phyloP scores from a whole-genome alignment of 164 flowering plant genomes.

The Dillenia turbinata region DNA sequence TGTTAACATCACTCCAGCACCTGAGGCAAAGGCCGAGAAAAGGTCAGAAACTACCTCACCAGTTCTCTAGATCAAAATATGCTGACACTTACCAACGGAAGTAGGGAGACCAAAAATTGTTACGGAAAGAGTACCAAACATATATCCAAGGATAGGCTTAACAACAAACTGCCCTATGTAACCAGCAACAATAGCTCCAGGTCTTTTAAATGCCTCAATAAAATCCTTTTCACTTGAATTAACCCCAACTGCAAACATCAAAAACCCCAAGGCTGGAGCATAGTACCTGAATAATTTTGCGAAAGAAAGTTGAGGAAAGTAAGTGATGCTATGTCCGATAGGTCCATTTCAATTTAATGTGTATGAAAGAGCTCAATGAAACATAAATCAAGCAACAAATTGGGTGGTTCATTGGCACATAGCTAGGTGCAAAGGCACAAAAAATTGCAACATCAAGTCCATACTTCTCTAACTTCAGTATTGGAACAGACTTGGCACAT shows the following conservation, averaged over 20 bases:
- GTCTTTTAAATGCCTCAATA: slow-evolving; percentile 76
- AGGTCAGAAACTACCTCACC: slow-evolving; percentile 6
- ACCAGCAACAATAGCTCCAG: slow-evolving; percentile 72
- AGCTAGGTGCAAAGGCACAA: no score
- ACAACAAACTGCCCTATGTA: slow-evolving; percentile 77
- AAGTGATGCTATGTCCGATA: no score
- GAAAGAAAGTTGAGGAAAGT: not conserved
- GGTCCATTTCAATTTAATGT: no score
- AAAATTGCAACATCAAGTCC: no score
- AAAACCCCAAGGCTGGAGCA: slow-evolving; percentile 94
- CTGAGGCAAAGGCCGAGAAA: slow-evolving; percentile 33
- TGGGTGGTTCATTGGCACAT: no score
- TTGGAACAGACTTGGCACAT: no score
- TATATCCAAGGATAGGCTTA: slow-evolving; percentile 80
- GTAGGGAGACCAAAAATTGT: slow-evolving; percentile 66
- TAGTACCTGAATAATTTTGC: slow-evolving; percentile 57
- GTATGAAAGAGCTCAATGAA: no score
- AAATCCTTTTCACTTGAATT: slow-evolving; percentile 91
- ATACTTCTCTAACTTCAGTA: no score
- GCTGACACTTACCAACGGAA: slow-evolving; percentile 51
- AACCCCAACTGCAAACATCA: slow-evolving; percentile 98
- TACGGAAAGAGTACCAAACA: slow-evolving; percentile 67
- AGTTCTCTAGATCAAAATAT: slow-evolving; percentile 3
- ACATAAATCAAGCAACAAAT: no score
- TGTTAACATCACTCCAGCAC: slow-evolving; percentile 91